phyloP scores from a whole-genome alignment of 192 early-diverging fungal genomes.

The Podila epigama region DNA sequence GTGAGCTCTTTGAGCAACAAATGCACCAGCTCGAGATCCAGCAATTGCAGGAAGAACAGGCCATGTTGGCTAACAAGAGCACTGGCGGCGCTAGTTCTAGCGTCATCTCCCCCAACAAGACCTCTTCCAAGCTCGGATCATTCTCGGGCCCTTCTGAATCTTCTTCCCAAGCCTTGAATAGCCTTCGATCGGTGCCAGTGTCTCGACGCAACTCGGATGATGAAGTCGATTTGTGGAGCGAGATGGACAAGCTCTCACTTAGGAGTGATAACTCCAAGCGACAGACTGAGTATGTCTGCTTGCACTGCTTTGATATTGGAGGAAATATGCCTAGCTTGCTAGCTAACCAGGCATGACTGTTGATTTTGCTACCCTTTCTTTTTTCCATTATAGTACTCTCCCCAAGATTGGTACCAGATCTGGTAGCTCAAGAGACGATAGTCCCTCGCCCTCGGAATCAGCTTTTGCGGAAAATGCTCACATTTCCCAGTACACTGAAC shows the following conservation, averaged over 20 bases:
- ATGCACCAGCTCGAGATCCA: slow-evolving; percentile 59
- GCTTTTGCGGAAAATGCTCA: slow-evolving; percentile 41
- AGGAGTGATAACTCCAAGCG: slow-evolving; percentile 42
- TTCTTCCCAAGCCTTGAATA: slow-evolving; percentile 11
- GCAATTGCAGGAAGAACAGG: slow-evolving; percentile 56
- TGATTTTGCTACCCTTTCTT: not conserved
- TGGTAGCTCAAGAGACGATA: slow-evolving; percentile 18
- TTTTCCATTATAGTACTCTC: slow-evolving; percentile 18
- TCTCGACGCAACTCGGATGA: slow-evolving; percentile 79
- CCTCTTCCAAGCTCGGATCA: slow-evolving; percentile 25
- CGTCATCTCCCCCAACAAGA: slow-evolving; percentile 38
- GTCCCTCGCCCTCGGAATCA: slow-evolving; percentile 30
- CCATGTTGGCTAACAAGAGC: slow-evolving; percentile 42
- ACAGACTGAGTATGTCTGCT: slow-evolving; percentile 32
- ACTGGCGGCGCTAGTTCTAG: too few relatives aligned
- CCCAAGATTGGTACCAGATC: slow-evolving; percentile 37
- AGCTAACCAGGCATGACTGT: too few relatives aligned
- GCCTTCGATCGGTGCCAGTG: slow-evolving; percentile 66
- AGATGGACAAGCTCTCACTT: slow-evolving; percentile 51
- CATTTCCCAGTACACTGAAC: slow-evolving; percentile 53
- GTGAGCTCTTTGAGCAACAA: slow-evolving; percentile 53
- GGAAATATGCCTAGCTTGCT: too few relatives aligned
- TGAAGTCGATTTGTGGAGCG: slow-evolving; percentile 48
- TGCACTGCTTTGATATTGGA: too few relatives aligned
- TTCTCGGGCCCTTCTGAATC: slow-evolving; percentile 23